Percentiles rank a stretch among this genome's conserved stretches.
Evolutionary conservation across 768 basidiomycete species (phyloP).

Genomic region (Serendipita sp.): DNA sequence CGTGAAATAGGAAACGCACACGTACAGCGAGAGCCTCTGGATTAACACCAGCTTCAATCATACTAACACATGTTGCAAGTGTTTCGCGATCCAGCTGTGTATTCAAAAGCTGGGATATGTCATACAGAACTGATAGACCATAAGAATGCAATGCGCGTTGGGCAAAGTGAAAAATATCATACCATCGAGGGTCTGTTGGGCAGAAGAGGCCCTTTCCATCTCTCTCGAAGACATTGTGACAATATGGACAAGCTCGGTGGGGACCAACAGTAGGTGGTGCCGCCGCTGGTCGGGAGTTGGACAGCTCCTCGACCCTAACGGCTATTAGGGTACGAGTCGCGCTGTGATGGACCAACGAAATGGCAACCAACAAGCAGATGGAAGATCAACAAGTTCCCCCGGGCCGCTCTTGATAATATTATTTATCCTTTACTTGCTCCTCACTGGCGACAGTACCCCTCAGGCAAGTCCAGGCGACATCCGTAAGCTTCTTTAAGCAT

Average conservation of each 20-base stretch:
- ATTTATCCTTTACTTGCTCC: neutral
- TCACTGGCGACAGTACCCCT: neutral
- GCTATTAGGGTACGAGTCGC: no score
- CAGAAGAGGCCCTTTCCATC: slow-evolving; percentile 12
- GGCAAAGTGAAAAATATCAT: slow-evolving; percentile 18
- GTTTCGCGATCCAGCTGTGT: slow-evolving; percentile 82
- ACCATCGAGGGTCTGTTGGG: slow-evolving; percentile 23
- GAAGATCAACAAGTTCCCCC: neutral
- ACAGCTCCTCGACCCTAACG: no score
- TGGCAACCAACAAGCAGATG: neutral
- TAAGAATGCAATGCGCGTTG: slow-evolving; percentile 11
- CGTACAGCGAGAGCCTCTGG: slow-evolving; percentile 81
- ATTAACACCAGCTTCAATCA: slow-evolving; percentile 88
- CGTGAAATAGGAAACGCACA: slow-evolving; percentile 10
- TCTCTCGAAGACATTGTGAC: slow-evolving; percentile 4
- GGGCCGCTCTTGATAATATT: slow-evolving; percentile 2
- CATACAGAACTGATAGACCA: slow-evolving; percentile 47
- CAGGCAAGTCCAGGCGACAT: neutral
- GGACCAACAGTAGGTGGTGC: neutral
- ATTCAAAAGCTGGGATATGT: slow-evolving; percentile 77
- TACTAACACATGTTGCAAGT: slow-evolving; percentile 76
- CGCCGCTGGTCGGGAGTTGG: neutral
- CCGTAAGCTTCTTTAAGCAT: neutral
- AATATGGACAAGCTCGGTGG: neutral
- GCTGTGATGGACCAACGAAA: slow-evolving; percentile 8